Evolutionary conservation across 306 rosid species (phyloP).

Genomic region (Castanea sativa): DNA sequence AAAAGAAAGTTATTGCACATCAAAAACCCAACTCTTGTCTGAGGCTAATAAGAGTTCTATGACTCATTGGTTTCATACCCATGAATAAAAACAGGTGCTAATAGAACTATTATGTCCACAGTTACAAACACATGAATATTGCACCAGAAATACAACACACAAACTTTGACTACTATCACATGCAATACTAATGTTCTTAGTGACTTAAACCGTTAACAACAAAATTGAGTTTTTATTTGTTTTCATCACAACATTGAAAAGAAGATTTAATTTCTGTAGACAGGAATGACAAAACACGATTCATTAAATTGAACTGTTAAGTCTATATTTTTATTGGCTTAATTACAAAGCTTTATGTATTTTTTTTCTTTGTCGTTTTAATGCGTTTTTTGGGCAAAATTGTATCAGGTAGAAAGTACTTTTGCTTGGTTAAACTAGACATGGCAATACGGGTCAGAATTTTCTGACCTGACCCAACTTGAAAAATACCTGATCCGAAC

Average conservation of each 20-base stretch:
- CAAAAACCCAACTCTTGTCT: no score
- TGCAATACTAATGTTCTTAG: not conserved
- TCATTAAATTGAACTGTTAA: not conserved
- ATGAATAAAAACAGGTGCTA: not conserved
- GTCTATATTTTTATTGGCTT: no score
- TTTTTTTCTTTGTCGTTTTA: no score
- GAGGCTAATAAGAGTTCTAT: not conserved
- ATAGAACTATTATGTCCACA: not conserved
- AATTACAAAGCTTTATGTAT: no score
- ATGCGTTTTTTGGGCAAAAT: no score
- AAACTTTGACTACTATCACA: not conserved
- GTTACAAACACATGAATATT: not conserved
- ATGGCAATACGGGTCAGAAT: no score
- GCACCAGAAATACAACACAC: slow-evolving; percentile 1
- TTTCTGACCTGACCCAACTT: no score
- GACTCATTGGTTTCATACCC: not conserved
- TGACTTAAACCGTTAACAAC: not conserved
- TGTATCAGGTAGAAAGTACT: no score
- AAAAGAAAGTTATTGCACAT: no score
- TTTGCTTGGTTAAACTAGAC: no score
- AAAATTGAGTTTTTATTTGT: not conserved
- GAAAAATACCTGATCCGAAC: no score
- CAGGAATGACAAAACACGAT: not conserved
- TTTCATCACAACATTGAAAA: not conserved
- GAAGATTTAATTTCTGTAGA: not conserved